Percentiles rank a stretch among this genome's conserved stretches.
These are phyloP conservation scores for Caloboletus inedulis DNA, from an alignment of 1,284 basidiomycete species.

Conservation along the genomic window DNA sequence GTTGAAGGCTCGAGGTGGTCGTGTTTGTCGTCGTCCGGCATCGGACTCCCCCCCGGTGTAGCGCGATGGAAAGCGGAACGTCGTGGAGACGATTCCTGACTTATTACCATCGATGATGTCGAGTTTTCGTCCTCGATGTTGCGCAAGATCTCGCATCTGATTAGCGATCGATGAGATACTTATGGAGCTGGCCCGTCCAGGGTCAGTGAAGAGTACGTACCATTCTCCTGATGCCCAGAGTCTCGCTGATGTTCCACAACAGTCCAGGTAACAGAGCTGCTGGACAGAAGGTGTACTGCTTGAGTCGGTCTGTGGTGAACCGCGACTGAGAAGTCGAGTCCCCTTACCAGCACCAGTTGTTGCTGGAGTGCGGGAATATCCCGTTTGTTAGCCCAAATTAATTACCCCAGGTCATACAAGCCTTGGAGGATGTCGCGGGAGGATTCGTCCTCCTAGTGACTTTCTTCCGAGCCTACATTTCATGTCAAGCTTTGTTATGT, in stretches of 20 bases:
- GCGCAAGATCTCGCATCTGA: constrained; percentile 8
- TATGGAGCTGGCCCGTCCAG: constrained; percentile 20
- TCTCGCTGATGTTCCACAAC: constrained; percentile 3
- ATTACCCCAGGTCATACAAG: constrained; percentile 36
- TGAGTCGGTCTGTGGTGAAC: constrained; percentile 1
- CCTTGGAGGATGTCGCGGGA: constrained; percentile 18
- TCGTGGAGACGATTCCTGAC: constrained; percentile 14
- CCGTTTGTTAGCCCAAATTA: constrained; percentile 34
- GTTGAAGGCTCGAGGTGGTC: constrained; percentile 6
- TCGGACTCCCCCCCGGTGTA: not conserved
- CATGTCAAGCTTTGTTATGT: constrained; percentile 37
- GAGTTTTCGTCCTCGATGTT: constrained; percentile 1
- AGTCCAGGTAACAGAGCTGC: constrained; percentile 19
- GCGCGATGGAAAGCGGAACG: constrained; percentile 17
- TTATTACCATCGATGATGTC: constrained; percentile 15
- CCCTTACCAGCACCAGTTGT: constrained; percentile 17
- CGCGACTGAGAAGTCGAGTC: constrained; percentile 1
- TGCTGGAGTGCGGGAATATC: constrained; percentile 25
- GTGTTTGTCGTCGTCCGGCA: not conserved
- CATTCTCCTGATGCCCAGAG: fast-evolving
- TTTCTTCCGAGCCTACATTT: constrained; percentile 30
- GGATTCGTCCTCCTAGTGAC: constrained; percentile 1
- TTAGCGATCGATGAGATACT: constrained; percentile 24
- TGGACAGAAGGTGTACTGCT: constrained; percentile 5
- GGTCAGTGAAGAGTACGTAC: constrained; percentile 27